These are phyloP conservation scores for Nannochloropsis oceanica DNA, from an alignment of 108 stramenopile species.

Conservation along the genomic window DNA sequence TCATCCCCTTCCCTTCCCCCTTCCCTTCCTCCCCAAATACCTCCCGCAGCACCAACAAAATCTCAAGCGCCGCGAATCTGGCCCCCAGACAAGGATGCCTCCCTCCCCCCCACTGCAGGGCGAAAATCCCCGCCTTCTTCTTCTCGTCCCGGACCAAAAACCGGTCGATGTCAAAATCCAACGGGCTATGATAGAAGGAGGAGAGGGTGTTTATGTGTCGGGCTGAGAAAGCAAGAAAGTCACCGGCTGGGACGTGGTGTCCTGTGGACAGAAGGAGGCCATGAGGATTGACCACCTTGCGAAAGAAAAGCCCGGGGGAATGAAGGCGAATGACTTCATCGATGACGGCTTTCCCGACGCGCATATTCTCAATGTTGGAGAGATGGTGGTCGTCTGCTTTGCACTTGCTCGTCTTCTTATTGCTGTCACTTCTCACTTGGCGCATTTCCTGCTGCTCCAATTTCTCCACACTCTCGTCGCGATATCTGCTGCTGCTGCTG, in stretches of 20 bases:
- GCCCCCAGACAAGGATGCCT: not conserved
- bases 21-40: not conserved
- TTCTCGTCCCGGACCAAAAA: not conserved
- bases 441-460: not conserved
- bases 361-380: not conserved
- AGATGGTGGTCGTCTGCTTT: not conserved
- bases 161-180: not conserved
- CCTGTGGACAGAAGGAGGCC: not conserved
- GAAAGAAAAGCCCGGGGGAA: not conserved
- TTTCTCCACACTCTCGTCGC: not conserved
- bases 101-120: not conserved
- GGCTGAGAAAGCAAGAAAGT: not conserved
- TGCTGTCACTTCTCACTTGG: not conserved
- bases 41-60: not conserved
- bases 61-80: not conserved
- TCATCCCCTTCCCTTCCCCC: not conserved
- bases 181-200: not conserved
- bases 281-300: not conserved
- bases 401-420: not conserved
- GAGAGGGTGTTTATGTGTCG: not conserved
- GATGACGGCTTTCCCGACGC: not conserved
- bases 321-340: not conserved
- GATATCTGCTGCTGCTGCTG: not conserved
- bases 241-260: not conserved
- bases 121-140: not conserved